Conservation (phyloP, 306 rosid species). For the Hippophae rhamnoides region DNA sequence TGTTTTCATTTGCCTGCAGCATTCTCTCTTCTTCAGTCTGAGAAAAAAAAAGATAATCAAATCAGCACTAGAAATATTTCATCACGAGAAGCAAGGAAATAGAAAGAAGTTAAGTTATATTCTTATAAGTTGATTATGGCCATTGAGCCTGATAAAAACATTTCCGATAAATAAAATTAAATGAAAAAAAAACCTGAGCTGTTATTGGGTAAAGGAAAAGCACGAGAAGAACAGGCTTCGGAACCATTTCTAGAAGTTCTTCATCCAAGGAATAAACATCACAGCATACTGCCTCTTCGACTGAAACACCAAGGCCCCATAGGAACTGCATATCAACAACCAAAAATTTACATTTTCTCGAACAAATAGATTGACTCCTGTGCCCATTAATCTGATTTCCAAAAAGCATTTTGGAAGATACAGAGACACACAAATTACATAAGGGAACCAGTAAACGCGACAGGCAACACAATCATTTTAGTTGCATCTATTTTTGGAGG, state of each 20-base stretch:
- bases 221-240: slow-evolving; percentile 87
- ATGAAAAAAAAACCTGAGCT: slow-evolving; percentile 33
- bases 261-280: slow-evolving; percentile 87
- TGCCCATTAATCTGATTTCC: no score
- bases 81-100: neutral
- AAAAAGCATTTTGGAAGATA: no score
- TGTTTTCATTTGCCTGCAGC: slow-evolving; percentile 44
- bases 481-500: no score
- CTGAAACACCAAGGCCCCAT: slow-evolving; percentile 74
- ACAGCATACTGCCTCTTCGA: slow-evolving; percentile 58
- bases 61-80: slow-evolving; percentile 13
- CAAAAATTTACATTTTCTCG: no score
- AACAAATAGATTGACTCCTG: no score
- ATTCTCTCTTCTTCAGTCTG: slow-evolving; percentile 88
- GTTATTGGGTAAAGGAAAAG: slow-evolving; percentile 87
- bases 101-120: neutral
- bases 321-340: slow-evolving; percentile 47
- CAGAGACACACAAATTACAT: no score
- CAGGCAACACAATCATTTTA: no score
- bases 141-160: neutral
- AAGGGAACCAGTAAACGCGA: no score
- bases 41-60: slow-evolving; percentile 16
- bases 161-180: slow-evolving; percentile 6
- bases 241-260: slow-evolving; percentile 88
- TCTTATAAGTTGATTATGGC: neutral